These are phyloP conservation scores for Geotrichum europaeum DNA, from an alignment of 1,139 yeast species.

Conservation along the genomic window DNA sequence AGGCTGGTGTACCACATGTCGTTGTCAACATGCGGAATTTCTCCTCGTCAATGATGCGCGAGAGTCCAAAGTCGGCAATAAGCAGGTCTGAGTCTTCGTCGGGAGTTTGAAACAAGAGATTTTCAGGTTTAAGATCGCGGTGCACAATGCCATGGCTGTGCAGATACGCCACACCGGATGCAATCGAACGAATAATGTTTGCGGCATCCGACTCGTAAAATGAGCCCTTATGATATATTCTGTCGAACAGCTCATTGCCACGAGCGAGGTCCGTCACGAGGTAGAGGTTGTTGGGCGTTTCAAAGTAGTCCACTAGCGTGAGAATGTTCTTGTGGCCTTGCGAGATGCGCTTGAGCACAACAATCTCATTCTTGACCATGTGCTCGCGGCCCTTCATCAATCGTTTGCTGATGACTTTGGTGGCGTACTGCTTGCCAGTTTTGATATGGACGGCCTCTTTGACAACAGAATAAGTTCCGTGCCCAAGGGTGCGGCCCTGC, in stretches of 20 bases:
- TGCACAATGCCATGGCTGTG: conserved; percentile 81
- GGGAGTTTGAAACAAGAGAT: conserved; percentile 52
- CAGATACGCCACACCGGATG: conserved; percentile 53
- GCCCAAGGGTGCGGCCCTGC: conserved; percentile 33
- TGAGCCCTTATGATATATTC: conserved; percentile 48
- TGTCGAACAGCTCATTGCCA: conserved; percentile 66
- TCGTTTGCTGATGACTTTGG: conserved; percentile 40
- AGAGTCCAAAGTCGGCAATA: conserved; percentile 70
- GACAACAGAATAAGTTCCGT: conserved; percentile 40
- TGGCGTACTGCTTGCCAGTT: conserved; percentile 38
- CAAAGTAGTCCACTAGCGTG: conserved; percentile 63
- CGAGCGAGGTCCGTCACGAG: conserved; percentile 61
- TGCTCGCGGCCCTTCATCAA: conserved; percentile 43
- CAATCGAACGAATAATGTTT: conserved; percentile 45
- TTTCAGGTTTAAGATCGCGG: conserved; percentile 91
- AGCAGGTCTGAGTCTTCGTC: conserved; percentile 46
- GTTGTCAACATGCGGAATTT: conserved; percentile 47
- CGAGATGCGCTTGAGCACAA: conserved; percentile 43
- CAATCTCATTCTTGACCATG: conserved; percentile 51
- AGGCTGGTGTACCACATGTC: conserved; percentile 63
- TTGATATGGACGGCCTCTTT: conserved; percentile 39
- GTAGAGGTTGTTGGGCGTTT: conserved; percentile 53
- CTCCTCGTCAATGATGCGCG: conserved; percentile 43
- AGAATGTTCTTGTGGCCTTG: conserved; percentile 54
- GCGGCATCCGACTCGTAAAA: conserved; percentile 49